Evolutionary conservation across 2,329 filamentous ascomycete species (phyloP).

Genomic region (Aspergillus proliferans): DNA sequence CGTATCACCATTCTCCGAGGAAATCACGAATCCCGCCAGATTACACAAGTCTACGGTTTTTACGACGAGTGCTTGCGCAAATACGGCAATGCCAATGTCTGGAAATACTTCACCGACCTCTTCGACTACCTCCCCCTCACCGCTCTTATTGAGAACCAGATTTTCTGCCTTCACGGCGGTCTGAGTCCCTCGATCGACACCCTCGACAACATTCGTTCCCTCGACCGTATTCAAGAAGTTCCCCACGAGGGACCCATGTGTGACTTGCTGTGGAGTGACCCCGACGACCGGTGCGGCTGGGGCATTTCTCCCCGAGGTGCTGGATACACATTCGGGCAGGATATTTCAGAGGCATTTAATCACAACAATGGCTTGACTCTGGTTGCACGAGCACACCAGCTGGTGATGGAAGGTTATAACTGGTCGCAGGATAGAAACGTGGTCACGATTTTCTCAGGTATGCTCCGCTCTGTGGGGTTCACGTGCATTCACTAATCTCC

Average conservation of each 20-base stretch:
- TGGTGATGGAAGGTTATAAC: conserved; percentile 99
- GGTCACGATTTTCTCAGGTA: conserved; percentile 96
- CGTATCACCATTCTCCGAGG: conserved; percentile 97
- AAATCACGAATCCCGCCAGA: conserved; percentile 98
- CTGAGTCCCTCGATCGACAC: conserved; percentile 95
- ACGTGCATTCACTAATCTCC: conserved; percentile 15
- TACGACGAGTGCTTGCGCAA: conserved; percentile 99
- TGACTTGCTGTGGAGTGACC: conserved; percentile 95
- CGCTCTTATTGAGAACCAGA: conserved; percentile 97
- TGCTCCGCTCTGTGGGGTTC: conserved; percentile 10
- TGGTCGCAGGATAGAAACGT: conserved; percentile 99
- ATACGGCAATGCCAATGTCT: conserved; percentile 98
- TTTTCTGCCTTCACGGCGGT: conserved; percentile 96
- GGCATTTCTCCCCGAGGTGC: conserved; percentile 88
- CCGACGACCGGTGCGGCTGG: conserved; percentile 92
- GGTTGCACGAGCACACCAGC: conserved; percentile 89
- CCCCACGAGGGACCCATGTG: conserved; percentile 99
- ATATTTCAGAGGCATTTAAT: conserved; percentile 95
- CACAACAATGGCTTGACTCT: conserved; percentile 86
- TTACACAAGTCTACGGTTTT: conserved; percentile 98
- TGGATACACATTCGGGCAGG: conserved; percentile 89
- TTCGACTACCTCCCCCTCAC: conserved; percentile 98
- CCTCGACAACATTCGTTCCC: conserved; percentile 86
- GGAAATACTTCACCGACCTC: conserved; percentile 98
- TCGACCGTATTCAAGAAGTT: conserved; percentile 96